A percentile compares a stretch with the other conserved stretches of the same genome.
phyloP scores from a whole-genome alignment of 352 stramenopile species.

The Pythium insidiosum region DNA sequence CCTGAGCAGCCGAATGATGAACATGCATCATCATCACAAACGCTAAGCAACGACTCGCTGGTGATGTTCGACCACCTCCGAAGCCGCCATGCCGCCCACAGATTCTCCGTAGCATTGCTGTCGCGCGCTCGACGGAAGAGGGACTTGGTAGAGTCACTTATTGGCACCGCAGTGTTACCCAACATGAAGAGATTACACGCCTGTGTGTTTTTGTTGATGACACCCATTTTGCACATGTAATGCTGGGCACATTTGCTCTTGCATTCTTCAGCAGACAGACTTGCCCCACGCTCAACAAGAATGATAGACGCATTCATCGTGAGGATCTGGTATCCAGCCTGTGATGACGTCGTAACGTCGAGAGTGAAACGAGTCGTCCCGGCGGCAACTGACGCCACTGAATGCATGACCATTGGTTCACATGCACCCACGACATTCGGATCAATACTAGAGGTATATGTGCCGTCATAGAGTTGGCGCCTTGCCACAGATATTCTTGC shows the following conservation, averaged over 20 bases:
- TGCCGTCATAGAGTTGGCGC: conserved; percentile 25
- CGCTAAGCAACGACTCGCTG: conserved; percentile 21
- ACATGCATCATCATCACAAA: conserved; percentile 22
- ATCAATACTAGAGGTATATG: conserved; percentile 26
- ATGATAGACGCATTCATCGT: conserved; percentile 28
- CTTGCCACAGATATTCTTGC: conserved; percentile 22
- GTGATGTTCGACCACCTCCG: conserved; percentile 24
- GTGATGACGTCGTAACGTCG: conserved; percentile 27
- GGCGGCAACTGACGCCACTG: conserved; percentile 19
- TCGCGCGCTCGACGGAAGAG: conserved; percentile 22
- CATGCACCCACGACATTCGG: conserved; percentile 17
- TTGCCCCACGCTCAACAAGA: conserved; percentile 24
- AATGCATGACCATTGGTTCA: conserved; percentile 38
- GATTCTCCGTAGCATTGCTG: conserved; percentile 19
- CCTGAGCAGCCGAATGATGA: conserved; percentile 17
- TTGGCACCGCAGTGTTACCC: conserved; percentile 13
- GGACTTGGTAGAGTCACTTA: conserved; percentile 15
- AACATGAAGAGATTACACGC: conserved; percentile 43
- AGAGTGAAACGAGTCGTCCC: conserved; percentile 24
- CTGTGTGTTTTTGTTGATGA: conserved; percentile 21
- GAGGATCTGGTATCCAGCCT: conserved; percentile 26
- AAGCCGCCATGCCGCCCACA: conserved; percentile 29
- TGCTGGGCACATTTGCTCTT: conserved; percentile 28
- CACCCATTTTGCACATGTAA: conserved; percentile 31
- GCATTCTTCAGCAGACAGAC: conserved; percentile 26